Conservation (phyloP, 1,284 basidiomycete genomes). For the Tylopilus sp. region DNA sequence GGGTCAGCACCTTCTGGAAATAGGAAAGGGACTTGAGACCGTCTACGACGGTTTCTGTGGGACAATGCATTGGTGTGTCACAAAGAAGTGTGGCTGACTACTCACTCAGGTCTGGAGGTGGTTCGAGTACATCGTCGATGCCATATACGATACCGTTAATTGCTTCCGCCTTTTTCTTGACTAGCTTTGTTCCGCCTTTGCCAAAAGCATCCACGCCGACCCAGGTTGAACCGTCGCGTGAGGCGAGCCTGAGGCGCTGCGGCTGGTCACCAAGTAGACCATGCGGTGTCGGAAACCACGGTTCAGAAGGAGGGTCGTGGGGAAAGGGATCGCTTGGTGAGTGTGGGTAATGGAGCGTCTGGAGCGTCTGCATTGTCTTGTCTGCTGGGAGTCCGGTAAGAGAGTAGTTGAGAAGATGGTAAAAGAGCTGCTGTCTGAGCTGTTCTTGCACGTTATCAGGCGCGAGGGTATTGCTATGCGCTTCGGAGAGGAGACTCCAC, state of each 20-base stretch:
- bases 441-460: slow-evolving; percentile 83
- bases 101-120: slow-evolving; percentile 76
- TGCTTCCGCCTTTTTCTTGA: slow-evolving; percentile 56
- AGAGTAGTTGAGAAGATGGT: slow-evolving; percentile 91
- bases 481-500: slow-evolving; percentile 44
- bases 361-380: slow-evolving; percentile 43
- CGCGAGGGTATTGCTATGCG: slow-evolving; percentile 34
- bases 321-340: slow-evolving; percentile 54
- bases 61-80: slow-evolving; percentile 1
- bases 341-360: slow-evolving; percentile 74
- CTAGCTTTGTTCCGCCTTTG: slow-evolving; percentile 60
- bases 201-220: slow-evolving; percentile 77
- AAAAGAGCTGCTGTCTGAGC: slow-evolving; percentile 89
- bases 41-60: slow-evolving; percentile 44
- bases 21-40: slow-evolving; percentile 65
- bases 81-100: slow-evolving; percentile 8
- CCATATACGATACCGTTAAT: slow-evolving; percentile 80
- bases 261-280: slow-evolving; percentile 82
- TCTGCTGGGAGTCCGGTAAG: slow-evolving; percentile 51
- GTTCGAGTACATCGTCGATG: slow-evolving; percentile 72
- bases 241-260: slow-evolving; percentile 73
- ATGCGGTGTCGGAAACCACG: slow-evolving; percentile 81
- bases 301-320: slow-evolving; percentile 68
- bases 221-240: slow-evolving; percentile 49
- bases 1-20: slow-evolving; percentile 64